Conservation (phyloP, 108 stramenopile genomes). For the Pseudonitzschia pungens region DNA sequence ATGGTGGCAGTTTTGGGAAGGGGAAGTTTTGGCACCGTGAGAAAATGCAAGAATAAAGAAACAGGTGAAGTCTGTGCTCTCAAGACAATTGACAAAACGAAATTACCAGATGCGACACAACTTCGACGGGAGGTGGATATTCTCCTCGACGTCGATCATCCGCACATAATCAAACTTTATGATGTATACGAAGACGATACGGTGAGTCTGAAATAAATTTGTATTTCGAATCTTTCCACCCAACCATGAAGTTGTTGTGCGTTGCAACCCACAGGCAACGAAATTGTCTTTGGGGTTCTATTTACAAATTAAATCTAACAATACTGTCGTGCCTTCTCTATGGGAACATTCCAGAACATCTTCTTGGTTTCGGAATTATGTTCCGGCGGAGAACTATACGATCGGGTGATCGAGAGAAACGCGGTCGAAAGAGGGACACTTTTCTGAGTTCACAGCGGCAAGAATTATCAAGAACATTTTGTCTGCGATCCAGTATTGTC, state of each 20-base stretch:
- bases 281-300: no score
- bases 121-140: constrained; percentile 49
- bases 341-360: constrained; percentile 31
- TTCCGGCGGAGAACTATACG: constrained; percentile 81
- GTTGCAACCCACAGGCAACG: neutral
- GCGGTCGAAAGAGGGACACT: constrained; percentile 14
- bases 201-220: neutral
- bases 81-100: constrained; percentile 46
- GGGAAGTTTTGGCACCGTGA: constrained; percentile 32
- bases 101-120: constrained; percentile 26
- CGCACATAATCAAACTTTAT: constrained; percentile 73
- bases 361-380: constrained; percentile 83
- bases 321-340: no score
- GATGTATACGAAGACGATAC: constrained; percentile 76
- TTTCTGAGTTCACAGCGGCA: constrained; percentile 61
- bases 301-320: no score
- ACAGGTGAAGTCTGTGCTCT: constrained; percentile 31
- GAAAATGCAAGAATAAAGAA: constrained; percentile 8
- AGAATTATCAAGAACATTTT: constrained; percentile 55
- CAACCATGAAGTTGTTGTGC: neutral
- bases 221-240: neutral
- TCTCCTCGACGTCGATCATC: constrained; percentile 61
- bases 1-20: constrained; percentile 18
- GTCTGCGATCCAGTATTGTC: constrained; percentile 67
- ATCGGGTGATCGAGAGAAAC: constrained; percentile 61